phyloP scores from a whole-genome alignment of 768 basidiomycete species.

The Boletus insuetus region DNA sequence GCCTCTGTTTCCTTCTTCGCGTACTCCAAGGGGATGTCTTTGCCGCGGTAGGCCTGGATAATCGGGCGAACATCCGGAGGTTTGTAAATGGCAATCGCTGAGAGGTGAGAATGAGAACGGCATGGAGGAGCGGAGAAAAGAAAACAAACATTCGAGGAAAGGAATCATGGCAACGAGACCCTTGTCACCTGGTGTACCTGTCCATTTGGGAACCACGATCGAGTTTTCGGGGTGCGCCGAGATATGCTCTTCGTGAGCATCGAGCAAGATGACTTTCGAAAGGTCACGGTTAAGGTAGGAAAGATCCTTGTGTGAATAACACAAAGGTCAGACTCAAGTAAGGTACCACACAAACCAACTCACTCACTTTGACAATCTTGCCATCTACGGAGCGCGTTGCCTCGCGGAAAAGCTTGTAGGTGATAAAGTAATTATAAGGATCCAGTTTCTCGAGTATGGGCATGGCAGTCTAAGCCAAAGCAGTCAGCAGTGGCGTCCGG shows the following conservation, averaged over 20 bases:
- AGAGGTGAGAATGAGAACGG: not conserved
- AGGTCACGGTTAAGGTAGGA: constrained; percentile 94
- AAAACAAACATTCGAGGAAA: constrained; percentile 83
- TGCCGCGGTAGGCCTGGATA: constrained; percentile 78
- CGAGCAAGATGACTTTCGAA: constrained; percentile 83
- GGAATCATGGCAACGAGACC: constrained; percentile 92
- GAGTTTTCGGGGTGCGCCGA: constrained; percentile 86
- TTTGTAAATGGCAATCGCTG: constrained; percentile 91
- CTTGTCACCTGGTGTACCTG: constrained; percentile 68
- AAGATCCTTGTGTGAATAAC: constrained; percentile 56
- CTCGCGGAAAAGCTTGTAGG: constrained; percentile 90
- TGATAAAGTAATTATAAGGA: constrained; percentile 86
- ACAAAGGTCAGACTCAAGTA: not conserved
- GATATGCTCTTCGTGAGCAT: constrained; percentile 78
- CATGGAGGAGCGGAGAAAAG: not conserved
- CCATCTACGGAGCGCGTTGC: constrained; percentile 82
- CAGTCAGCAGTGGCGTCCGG: not conserved
- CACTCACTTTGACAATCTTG: constrained; percentile 75
- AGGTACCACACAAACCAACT: not conserved
- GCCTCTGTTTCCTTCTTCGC: constrained; percentile 83
- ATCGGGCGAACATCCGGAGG: constrained; percentile 87
- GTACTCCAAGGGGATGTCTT: constrained; percentile 87
- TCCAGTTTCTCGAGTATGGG: constrained; percentile 93
- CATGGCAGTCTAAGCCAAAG: constrained; percentile 65
- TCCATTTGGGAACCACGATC: constrained; percentile 82